Evolutionary conservation across 345 rosid species (phyloP).

Genomic region (Lepidium didymum): DNA sequence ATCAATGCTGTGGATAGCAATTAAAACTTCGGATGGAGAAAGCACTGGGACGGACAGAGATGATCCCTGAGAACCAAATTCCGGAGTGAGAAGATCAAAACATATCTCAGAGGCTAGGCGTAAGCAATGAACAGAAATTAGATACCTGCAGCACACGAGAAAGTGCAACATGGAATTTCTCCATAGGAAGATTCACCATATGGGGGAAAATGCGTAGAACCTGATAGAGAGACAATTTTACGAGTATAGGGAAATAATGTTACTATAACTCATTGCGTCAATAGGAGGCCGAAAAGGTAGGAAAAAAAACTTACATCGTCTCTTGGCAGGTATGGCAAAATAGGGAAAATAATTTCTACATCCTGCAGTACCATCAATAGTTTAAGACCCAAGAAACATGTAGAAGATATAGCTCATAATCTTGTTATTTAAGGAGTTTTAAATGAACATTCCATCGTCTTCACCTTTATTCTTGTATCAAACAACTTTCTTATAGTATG

Average conservation of each 20-base stretch:
- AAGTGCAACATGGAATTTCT: slow-evolving; percentile 78
- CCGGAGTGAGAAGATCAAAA: slow-evolving; percentile 7
- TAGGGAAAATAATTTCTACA: slow-evolving; percentile 75
- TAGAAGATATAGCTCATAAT: neutral
- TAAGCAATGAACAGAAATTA: neutral
- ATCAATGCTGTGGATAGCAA: slow-evolving; percentile 88
- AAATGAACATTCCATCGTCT: slow-evolving; percentile 3
- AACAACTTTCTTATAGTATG: slow-evolving; percentile 67
- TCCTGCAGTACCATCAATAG: slow-evolving; percentile 55
- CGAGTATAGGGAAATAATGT: neutral
- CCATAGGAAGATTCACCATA: slow-evolving; percentile 74
- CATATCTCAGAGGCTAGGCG: neutral
- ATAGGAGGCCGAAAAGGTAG: neutral
- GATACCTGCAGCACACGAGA: slow-evolving; percentile 71
- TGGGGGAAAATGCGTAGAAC: slow-evolving; percentile 59
- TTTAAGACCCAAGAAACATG: slow-evolving; percentile 2
- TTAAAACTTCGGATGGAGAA: slow-evolving; percentile 76
- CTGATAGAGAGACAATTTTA: slow-evolving; percentile 32
- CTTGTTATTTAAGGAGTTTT: neutral
- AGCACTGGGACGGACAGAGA: slow-evolving; percentile 58
- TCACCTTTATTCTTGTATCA: slow-evolving; percentile 85
- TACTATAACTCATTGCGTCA: neutral
- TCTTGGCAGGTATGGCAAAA: slow-evolving; percentile 76
- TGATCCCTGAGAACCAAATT: slow-evolving; percentile 51
- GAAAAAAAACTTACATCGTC: slow-evolving; percentile 56